Evolutionary conservation across 2,329 filamentous ascomycete species (phyloP), one percentile per base, ranked within the genome.

Genomic region (Epichloe sylvatica): DNA sequence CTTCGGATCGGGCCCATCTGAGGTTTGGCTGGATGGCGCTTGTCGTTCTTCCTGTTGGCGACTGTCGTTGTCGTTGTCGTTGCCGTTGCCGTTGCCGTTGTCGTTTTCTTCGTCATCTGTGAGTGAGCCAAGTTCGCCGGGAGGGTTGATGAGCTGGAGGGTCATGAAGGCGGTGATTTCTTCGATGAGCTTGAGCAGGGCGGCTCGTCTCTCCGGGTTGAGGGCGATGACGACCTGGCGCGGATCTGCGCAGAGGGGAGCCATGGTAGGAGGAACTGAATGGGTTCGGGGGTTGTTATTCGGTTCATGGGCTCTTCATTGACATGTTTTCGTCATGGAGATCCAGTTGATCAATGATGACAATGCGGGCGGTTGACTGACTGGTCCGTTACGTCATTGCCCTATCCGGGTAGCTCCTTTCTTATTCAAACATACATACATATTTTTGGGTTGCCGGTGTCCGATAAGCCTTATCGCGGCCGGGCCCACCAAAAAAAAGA

Each of bases 121-220:
- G 35, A 70, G 59, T 19, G 63, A 55, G 21, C 64, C 60, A 23
- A 62, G 51, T 38, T 66, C 53, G 40, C 64, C 57, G 15, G 62
- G 52, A 2, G 61, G 60, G 6, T 70, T 61, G 51, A 76, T 66
- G 13, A 80, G 59, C 53, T 77, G 70, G 2, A 68, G 67, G 42
- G 71, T 70, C 74, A 80, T 79, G 52, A 72, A 71, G n/a, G 61
- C 59, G n/a, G 67, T 70, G 58, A 79, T 75, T 38, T 77, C 71
- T 44, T 67, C 62, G 23, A 76, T 64, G 19, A 81, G 70, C 45
- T 64, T 63, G 50, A 75, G 70, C 34, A 78, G 69, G 2, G 71
- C 75, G 53, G 69, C 70, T 44, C 77, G 73, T 42, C 71, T 69
- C 30, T 72, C 70, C 30, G 68, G 67, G 54, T 78, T 75, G 39